Base-by-base conservation (phyloP, 2,329 filamentous ascomycete genomes). In the Aschersonia sp. region DNA sequence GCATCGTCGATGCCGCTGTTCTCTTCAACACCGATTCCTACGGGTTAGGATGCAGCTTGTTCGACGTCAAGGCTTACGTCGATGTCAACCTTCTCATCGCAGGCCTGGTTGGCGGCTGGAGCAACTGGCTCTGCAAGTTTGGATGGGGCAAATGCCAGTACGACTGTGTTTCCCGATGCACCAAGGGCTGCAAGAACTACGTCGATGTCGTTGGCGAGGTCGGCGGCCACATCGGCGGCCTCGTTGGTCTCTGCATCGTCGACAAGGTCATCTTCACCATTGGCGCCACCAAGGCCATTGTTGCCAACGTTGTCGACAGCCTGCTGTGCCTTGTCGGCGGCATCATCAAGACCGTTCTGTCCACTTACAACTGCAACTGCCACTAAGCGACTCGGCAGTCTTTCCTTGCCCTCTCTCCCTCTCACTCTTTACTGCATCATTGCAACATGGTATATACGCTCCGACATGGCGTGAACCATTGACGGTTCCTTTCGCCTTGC, bases 141-240 rank as follows among this genome's bases (percentile, higher is more conserved):
- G 63, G 63, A 35, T 48, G 63, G 40, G 56, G 57, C 40, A 52
- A 54, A 43, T 66, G 63, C 57, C 54, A 59, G 51, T 59, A 58
- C 48, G 64, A 66, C 59, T 66, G 64, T 53, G 62, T 66, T 46
- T 63, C 61, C 30, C 64, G 61, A 56, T 63, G 59, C 56, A 54
- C 59, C 55, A 58, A 61, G 56, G 64, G 64, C 53, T 66, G 64
- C 58, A 56, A 57, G 53, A 66, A 66, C 62, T 60, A 60, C 58
- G 55, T 66, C 41, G 61, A 66, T 48, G 55, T 64, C 31, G 50
- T 48, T 7, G 52, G 53, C 4, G 47, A 48, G 35, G 30, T 56
- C 30, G 56, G 54, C 29, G 59, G 54, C 30, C 54, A 53, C 51
- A 51, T 65, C 45, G 51, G 52, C 41, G 59, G 56, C 35, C 54